These are phyloP conservation scores for Leccinum pellstonianum DNA, from an alignment of 768 basidiomycete species.

Conservation along the genomic window DNA sequence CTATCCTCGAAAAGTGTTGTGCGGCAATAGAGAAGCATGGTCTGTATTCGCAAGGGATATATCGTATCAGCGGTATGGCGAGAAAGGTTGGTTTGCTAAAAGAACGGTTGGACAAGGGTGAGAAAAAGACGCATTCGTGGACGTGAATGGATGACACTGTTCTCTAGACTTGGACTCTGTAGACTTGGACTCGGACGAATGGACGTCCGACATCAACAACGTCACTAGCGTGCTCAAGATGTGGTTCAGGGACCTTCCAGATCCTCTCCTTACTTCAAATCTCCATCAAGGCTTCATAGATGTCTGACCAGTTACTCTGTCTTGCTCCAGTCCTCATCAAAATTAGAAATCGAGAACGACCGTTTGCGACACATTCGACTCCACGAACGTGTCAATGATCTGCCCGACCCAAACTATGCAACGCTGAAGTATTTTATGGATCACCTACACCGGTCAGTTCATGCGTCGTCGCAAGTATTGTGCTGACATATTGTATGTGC, in stretches of 20 bases:
- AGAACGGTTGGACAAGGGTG: slow-evolving; percentile 83
- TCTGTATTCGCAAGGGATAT: slow-evolving; percentile 81
- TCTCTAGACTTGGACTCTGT: slow-evolving; percentile 76
- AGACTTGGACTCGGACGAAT: slow-evolving; percentile 85
- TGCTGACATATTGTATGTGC: slow-evolving; percentile 14
- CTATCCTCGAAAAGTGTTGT: slow-evolving; percentile 84
- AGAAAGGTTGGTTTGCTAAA: slow-evolving; percentile 84
- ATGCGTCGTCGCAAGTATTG: neutral
- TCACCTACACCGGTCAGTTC: slow-evolving; percentile 79
- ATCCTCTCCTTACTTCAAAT: slow-evolving; percentile 80
- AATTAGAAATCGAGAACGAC: slow-evolving; percentile 85
- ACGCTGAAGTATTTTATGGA: slow-evolving; percentile 95
- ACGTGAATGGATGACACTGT: slow-evolving; percentile 23
- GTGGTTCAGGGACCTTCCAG: slow-evolving; percentile 95
- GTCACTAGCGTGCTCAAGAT: slow-evolving; percentile 93
- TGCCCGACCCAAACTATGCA: slow-evolving; percentile 98
- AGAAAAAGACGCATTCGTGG: slow-evolving; percentile 8
- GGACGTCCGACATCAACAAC: slow-evolving; percentile 93
- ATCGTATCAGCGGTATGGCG: slow-evolving; percentile 88
- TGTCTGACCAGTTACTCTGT: slow-evolving; percentile 30
- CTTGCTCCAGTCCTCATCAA: neutral
- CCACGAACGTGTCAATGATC: slow-evolving; percentile 95
- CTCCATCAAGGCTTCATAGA: slow-evolving; percentile 94
- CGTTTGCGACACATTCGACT: slow-evolving; percentile 92
- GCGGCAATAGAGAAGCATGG: slow-evolving; percentile 91